phyloP scores from a whole-genome alignment of 2,329 filamentous ascomycete genomes.

The Nemania serpens region DNA sequence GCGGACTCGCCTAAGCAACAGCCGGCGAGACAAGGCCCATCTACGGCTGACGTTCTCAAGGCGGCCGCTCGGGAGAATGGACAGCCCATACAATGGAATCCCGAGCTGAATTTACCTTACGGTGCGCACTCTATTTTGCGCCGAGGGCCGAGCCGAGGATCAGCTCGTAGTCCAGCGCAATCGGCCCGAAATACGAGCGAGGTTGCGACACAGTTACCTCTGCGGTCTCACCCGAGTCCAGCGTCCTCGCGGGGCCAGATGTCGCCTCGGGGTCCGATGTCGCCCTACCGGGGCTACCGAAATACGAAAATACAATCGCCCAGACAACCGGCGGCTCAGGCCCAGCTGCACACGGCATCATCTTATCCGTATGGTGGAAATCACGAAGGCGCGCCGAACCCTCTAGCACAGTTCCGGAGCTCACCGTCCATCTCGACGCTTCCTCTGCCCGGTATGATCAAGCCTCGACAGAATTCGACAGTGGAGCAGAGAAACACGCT shows the following conservation, averaged over 20 bases:
- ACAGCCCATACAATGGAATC: slow-evolving; percentile 42
- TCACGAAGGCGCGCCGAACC: slow-evolving; percentile 32
- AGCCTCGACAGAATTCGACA: slow-evolving; percentile 44
- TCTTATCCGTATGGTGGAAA: slow-evolving; percentile 34
- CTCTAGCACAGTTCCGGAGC: slow-evolving; percentile 34
- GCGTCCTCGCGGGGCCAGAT: slow-evolving; percentile 24
- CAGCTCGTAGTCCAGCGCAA: slow-evolving; percentile 29
- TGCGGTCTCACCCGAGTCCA: slow-evolving; percentile 31
- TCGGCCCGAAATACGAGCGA: slow-evolving; percentile 27
- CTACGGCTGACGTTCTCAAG: slow-evolving; percentile 37
- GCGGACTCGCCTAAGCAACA: slow-evolving; percentile 30
- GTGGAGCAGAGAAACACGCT: slow-evolving; percentile 52
- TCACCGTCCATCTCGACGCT: slow-evolving; percentile 38
- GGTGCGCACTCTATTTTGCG: slow-evolving; percentile 48
- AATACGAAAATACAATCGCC: slow-evolving; percentile 29
- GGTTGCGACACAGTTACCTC: slow-evolving; percentile 20
- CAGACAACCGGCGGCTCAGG: slow-evolving; percentile 27
- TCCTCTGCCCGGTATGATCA: slow-evolving; percentile 36
- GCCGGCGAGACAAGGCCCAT: slow-evolving; percentile 24
- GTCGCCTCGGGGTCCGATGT: slow-evolving; percentile 28
- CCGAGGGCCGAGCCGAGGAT: slow-evolving; percentile 34
- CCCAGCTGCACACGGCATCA: slow-evolving; percentile 22
- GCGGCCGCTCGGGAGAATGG: slow-evolving; percentile 39
- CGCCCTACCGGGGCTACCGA: slow-evolving; percentile 30
- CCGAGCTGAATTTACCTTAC: slow-evolving; percentile 47